phyloP scores from a whole-genome alignment of 2,329 filamentous ascomycete genomes.

The Penicillium sp. region DNA sequence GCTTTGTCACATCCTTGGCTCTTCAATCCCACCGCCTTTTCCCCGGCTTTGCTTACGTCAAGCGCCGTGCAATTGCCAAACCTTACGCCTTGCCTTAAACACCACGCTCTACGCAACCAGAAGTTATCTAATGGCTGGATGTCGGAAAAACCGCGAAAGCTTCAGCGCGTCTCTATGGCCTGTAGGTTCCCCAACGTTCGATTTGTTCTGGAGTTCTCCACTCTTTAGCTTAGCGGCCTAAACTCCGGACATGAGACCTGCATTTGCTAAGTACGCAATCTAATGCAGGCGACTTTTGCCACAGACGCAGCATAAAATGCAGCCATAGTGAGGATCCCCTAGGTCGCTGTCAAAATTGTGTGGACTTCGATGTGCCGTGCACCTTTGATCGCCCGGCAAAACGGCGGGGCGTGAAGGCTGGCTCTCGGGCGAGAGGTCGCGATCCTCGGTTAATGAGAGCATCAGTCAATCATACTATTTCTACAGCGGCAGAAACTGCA shows the following conservation, averaged over 20 bases:
- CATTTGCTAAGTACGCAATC: constrained; percentile 7
- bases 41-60: background rate
- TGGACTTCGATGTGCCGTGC: constrained; percentile 52
- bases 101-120: background rate
- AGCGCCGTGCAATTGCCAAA: background rate
- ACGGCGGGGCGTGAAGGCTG: constrained; percentile 35
- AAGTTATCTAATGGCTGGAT: constrained; percentile 15
- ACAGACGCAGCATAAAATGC: constrained; percentile 52
- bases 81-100: background rate
- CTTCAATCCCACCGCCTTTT: background rate
- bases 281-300: constrained; percentile 50
- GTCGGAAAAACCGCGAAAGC: constrained; percentile 29
- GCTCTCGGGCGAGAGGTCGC: constrained; percentile 7
- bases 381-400: constrained; percentile 50
- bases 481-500: background rate
- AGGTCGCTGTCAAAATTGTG: constrained; percentile 51
- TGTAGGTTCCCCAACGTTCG: constrained; percentile 16
- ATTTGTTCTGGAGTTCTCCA: constrained; percentile 8
- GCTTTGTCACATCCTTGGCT: too few relatives aligned
- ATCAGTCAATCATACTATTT: constrained; percentile 1
- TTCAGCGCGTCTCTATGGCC: constrained; percentile 29
- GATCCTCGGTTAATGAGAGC: constrained; percentile 9
- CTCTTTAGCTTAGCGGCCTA: constrained; percentile 3
- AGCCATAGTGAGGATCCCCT: constrained; percentile 37
- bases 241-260: background rate